Conservation (phyloP, 768 basidiomycete species). For the Hortiboletus flavorubellus region DNA sequence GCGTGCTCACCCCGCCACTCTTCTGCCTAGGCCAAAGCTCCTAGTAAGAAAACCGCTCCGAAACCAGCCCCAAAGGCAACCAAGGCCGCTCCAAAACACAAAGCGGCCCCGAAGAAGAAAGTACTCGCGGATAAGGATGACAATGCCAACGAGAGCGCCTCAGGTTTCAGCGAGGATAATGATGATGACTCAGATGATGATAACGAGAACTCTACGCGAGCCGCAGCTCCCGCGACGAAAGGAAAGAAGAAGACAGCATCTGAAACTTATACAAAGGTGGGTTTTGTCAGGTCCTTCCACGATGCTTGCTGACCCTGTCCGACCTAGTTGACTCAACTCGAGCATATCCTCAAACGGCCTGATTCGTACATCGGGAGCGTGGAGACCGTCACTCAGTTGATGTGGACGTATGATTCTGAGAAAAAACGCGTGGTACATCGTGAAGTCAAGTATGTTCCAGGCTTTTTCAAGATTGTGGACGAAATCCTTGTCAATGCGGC, state of each 20-base stretch:
- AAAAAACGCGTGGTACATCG: conserved; percentile 79
- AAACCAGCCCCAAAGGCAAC: conserved; percentile 42
- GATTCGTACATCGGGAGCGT: conserved; percentile 97
- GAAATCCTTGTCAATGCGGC: conserved; percentile 99
- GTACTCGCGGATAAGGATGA: conserved; percentile 63
- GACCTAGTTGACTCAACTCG: conserved; percentile 82
- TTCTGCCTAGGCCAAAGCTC: conserved; percentile 28
- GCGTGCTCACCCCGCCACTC: conserved; percentile 18
- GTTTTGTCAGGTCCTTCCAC: conserved; percentile 10
- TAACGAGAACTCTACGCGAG: conserved; percentile 34
- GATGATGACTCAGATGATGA: conserved; percentile 37
- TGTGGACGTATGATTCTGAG: conserved; percentile 93
- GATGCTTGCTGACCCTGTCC: neutral
- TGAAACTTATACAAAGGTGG: conserved; percentile 86
- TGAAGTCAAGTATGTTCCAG: conserved; percentile 90
- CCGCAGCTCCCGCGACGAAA: conserved; percentile 27
- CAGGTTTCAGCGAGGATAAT: conserved; percentile 40
- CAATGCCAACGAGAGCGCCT: conserved; percentile 49
- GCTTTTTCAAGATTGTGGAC: conserved; percentile 99
- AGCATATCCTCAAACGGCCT: conserved; percentile 89
- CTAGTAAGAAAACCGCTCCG: conserved; percentile 38
- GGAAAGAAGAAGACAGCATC: conserved; percentile 84
- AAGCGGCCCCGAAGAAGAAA: conserved; percentile 64
- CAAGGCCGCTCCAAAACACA: conserved; percentile 49
- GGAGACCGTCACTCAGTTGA: conserved; percentile 77